These are phyloP conservation scores for Cercospora citrullina DNA, from an alignment of 2,329 filamentous ascomycete species.

Conservation along the genomic window DNA sequence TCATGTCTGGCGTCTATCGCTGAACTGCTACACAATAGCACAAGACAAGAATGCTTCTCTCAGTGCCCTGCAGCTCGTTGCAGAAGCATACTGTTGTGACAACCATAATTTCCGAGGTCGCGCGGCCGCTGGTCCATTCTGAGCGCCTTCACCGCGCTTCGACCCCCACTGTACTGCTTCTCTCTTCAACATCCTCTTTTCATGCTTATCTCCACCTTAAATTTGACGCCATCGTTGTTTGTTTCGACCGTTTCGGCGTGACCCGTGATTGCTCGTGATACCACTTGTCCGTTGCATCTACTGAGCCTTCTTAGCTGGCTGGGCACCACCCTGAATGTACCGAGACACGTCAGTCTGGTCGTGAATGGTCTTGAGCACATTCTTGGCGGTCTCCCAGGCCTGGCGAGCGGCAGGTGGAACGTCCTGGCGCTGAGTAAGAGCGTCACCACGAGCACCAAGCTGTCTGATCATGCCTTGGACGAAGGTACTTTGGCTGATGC, in stretches of 20 bases:
- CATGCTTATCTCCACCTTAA: neutral
- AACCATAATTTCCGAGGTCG: neutral
- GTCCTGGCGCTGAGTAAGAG: conserved; percentile 79
- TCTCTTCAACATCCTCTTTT: neutral
- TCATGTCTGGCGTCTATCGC: conserved; percentile 1
- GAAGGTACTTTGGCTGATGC: conserved; percentile 86
- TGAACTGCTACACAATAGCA: conserved; percentile 1
- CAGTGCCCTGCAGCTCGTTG: neutral
- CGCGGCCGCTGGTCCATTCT: neutral
- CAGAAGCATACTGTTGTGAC: neutral
- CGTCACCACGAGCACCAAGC: conserved; percentile 74
- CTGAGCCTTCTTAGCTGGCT: conserved; percentile 64
- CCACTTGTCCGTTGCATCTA: conserved; percentile 37
- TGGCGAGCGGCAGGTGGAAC: conserved; percentile 77
- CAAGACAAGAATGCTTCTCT: neutral
- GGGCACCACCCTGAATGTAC: conserved; percentile 25
- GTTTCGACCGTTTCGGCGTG: conserved; percentile 17
- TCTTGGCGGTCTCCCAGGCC: conserved; percentile 79
- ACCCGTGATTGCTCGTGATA: conserved; percentile 10
- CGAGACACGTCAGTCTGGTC: conserved; percentile 68
- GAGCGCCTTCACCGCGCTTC: neutral
- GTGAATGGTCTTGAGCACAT: conserved; percentile 68
- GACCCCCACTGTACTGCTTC: neutral
- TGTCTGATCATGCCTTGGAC: conserved; percentile 80
- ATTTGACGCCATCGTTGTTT: neutral